Evolutionary conservation across 73 alveolate species (phyloP).

Genomic region (Uronychia setigera): DNA sequence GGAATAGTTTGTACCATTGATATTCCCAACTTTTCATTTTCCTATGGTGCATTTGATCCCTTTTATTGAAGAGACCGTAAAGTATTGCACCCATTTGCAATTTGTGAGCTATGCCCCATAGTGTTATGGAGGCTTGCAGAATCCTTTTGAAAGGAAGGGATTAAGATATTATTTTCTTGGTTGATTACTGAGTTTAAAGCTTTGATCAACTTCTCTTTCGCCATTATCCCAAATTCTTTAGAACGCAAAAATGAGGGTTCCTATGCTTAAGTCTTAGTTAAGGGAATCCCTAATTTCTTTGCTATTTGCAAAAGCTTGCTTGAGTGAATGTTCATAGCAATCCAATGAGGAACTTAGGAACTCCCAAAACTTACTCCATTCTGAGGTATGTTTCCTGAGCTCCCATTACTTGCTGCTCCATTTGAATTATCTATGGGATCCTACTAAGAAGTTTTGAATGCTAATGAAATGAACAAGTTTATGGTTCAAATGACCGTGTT

Average conservation of each 20-base stretch:
- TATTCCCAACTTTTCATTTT: background rate
- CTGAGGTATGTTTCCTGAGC: too few relatives aligned
- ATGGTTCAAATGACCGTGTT: background rate
- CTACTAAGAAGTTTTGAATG: background rate
- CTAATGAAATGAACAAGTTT: background rate
- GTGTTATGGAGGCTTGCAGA: too few relatives aligned
- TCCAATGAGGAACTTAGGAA: background rate
- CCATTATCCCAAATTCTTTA: background rate
- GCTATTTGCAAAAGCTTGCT: background rate
- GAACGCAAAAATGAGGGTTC: background rate
- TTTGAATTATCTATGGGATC: background rate
- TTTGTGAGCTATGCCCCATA: too few relatives aligned
- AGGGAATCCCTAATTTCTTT: background rate
- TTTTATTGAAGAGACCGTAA: too few relatives aligned
- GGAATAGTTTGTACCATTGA: background rate
- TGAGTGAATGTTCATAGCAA: background rate
- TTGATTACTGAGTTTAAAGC: constrained; percentile 6
- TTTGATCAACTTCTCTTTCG: constrained; percentile 16
- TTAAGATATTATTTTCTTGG: too few relatives aligned
- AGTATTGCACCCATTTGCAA: too few relatives aligned
- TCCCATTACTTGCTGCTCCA: too few relatives aligned
- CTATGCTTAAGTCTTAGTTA: background rate
- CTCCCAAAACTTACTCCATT: background rate
- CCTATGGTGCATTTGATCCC: background rate
- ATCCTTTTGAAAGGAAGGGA: too few relatives aligned